Evolutionary conservation across 768 basidiomycete genomes (phyloP), one percentile per base, ranked within the genome.

Genomic region (Tulasnella sp.): DNA sequence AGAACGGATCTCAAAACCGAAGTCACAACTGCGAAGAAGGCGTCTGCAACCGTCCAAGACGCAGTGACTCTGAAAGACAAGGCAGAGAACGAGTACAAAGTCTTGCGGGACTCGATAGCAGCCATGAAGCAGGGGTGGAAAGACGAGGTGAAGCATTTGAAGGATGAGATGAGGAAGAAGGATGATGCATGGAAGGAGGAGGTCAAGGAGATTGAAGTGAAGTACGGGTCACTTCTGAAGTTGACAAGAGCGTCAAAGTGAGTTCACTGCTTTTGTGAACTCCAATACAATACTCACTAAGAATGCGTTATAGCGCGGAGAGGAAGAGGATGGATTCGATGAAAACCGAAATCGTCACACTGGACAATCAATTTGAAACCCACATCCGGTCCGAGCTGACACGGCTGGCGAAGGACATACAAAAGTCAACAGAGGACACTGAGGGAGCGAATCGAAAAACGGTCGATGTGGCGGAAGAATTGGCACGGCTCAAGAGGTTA

Each of bases 41-140:
- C 81, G 0, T 88, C 90, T 69, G 56, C 79, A 5, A 73, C 83
- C 4, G 76, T 92, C 27, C 66, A 80, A 1, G 88, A 90, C 71
- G 85, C 85, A 2, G 85, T 85, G 0, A 78, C 87, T 2, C 74
- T 86, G 15, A 87, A 85, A 15, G 83, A 85, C 68, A 89, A 87
- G 71, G 81, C 80, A 19, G 86, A 92, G 69, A 78, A 87, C 38
- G 91, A 93, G 72, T 94, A 92, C 64, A 74, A 83, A 63, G 84
- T 83, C 0, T 72, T 94, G 52, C 80, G 86, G 15, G 87, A 88
- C 60, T 84, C 85, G 64, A 71, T 92, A 55, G 86, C 85, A 68
- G 74, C 78, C 5, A 79, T 94, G 69, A 76, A 78, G 3, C 83
- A 84, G 60, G 78, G 80, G 1, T 92, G 84, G 80, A 84, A 87